Conservation (phyloP, 208 protist species). For the Trypanosoma vivax region DNA sequence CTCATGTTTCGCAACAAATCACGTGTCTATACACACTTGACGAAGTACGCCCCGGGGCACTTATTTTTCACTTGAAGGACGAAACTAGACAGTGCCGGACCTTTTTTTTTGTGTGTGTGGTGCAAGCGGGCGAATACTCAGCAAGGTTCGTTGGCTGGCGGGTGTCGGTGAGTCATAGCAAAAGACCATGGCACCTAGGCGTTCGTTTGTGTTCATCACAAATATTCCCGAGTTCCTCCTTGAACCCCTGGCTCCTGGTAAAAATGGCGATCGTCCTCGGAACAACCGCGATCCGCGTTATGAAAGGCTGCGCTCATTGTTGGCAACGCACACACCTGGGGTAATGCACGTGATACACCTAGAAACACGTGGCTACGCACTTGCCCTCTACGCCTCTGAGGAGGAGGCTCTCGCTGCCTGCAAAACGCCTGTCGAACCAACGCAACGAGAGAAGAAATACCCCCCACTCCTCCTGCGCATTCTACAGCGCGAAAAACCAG, state of each 20-base stretch:
- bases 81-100: too few relatives aligned
- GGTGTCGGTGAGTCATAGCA: too few relatives aligned
- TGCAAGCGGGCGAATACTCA: too few relatives aligned
- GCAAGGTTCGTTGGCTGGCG: too few relatives aligned
- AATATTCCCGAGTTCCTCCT: slow-evolving; percentile 75
- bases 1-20: too few relatives aligned
- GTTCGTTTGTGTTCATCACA: slow-evolving; percentile 86
- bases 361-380: slow-evolving; percentile 57
- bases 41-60: too few relatives aligned
- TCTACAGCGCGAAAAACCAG: slow-evolving; percentile 59
- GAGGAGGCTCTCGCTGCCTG: slow-evolving; percentile 78
- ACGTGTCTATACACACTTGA: too few relatives aligned
- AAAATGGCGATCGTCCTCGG: slow-evolving; percentile 3
- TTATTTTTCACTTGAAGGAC: too few relatives aligned
- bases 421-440: slow-evolving; percentile 48
- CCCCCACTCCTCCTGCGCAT: slow-evolving; percentile 63
- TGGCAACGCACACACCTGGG: slow-evolving; percentile 67
- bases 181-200: slow-evolving; percentile 18
- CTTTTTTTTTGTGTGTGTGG: too few relatives aligned
- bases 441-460: slow-evolving; percentile 24
- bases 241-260: slow-evolving; percentile 24
- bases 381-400: slow-evolving; percentile 81
- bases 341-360: slow-evolving; percentile 88
- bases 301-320: slow-evolving; percentile 66
- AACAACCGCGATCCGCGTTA: slow-evolving; percentile 72